Conservation (phyloP, 768 basidiomycete genomes). For the Kwoniella dendrophila region DNA sequence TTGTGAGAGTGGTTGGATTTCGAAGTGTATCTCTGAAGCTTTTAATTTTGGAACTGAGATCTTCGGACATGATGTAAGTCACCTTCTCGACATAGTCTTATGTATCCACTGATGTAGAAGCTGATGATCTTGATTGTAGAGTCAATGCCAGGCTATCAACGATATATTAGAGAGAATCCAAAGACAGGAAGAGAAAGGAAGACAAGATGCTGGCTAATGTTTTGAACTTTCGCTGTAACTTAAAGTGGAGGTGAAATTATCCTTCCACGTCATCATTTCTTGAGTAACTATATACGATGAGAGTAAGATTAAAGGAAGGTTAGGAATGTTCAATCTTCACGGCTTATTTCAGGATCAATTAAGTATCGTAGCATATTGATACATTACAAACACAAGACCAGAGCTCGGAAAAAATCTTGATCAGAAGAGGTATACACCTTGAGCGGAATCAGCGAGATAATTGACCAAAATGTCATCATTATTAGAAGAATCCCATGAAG, state of each 20-base stretch:
- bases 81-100: neutral
- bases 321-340: conserved; percentile 2
- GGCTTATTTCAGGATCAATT: too few species aligned
- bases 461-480: conserved; percentile 35
- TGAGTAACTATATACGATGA: neutral
- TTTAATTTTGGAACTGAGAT: conserved; percentile 16
- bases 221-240: conserved; percentile 5
- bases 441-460: too few species aligned
- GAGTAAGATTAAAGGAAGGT: conserved; percentile 4
- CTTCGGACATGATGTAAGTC: conserved; percentile 7
- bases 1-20: conserved; percentile 10
- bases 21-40: conserved; percentile 37
- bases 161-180: neutral
- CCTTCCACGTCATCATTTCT: conserved; percentile 19
- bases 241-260: conserved; percentile 22
- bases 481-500: conserved; percentile 30
- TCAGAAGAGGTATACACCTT: conserved; percentile 2
- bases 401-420: neutral
- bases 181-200: conserved; percentile 19
- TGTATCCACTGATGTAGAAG: neutral
- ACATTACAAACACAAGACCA: neutral
- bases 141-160: neutral
- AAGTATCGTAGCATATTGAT: too few species aligned
- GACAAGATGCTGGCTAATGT: conserved; percentile 2
- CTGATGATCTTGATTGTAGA: neutral